A percentile compares a stretch with the other conserved stretches of the same genome.
Conservation (phyloP, 208 protist species). For the Zelonia costaricensis region DNA sequence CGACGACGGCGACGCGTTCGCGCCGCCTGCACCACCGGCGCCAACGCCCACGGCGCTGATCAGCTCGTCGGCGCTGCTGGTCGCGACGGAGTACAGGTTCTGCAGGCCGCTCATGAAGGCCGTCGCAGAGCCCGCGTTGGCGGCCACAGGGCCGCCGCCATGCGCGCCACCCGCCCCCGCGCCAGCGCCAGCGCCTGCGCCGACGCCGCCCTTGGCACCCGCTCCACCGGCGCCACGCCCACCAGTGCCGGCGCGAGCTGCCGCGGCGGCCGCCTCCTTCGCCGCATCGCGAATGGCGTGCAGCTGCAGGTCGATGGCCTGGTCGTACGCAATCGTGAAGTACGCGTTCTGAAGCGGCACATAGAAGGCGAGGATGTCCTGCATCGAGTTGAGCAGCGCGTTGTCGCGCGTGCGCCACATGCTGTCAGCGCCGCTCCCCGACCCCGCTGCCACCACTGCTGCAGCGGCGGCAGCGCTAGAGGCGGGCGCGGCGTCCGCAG, state of each 20-base stretch:
- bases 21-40: neutral
- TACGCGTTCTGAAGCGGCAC: slow-evolving; percentile 79
- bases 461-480: neutral
- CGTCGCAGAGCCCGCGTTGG: slow-evolving; percentile 6
- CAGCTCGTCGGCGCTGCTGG: slow-evolving; percentile 36
- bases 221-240: neutral
- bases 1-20: neutral
- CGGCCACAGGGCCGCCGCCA: neutral
- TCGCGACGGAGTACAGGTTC: slow-evolving; percentile 53
- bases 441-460: no score
- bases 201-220: neutral
- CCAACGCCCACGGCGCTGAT: slow-evolving; percentile 7
- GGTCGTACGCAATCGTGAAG: slow-evolving; percentile 72
- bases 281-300: slow-evolving; percentile 32
- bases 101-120: slow-evolving; percentile 69
- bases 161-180: neutral
- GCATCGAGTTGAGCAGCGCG: slow-evolving; percentile 65
- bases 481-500: neutral
- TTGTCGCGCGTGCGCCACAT: slow-evolving; percentile 35
- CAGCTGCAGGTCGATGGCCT: slow-evolving; percentile 72
- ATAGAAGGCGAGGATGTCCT: slow-evolving; percentile 79
- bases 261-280: slow-evolving; percentile 20
- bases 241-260: neutral
- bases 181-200: neutral
- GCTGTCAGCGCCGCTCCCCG: slow-evolving; percentile 10